These are phyloP conservation scores for Quercus agrifolia DNA, from an alignment of 306 rosid genomes.

Conservation along the genomic window DNA sequence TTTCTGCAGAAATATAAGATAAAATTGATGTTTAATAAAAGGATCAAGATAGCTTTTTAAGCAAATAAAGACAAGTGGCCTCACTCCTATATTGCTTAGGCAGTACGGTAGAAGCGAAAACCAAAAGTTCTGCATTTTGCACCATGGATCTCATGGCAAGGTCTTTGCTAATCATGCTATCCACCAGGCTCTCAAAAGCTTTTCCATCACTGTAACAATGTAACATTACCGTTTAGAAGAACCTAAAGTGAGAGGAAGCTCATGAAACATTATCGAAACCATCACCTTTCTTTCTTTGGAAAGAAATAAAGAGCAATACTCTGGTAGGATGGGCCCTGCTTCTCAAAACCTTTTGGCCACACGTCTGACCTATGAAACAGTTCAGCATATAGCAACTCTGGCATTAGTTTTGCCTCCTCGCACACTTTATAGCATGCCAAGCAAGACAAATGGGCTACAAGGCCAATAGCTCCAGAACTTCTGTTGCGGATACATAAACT, in stretches of 20 bases:
- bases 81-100: slow-evolving; percentile 52
- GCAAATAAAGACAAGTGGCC: slow-evolving; percentile 17
- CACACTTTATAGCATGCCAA: slow-evolving; percentile 56
- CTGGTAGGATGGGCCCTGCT: slow-evolving; percentile 41
- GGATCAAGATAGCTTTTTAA: not conserved
- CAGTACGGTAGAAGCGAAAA: slow-evolving; percentile 59
- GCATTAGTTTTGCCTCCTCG: slow-evolving; percentile 44
- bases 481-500: slow-evolving; percentile 33
- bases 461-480: slow-evolving; percentile 28
- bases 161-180: slow-evolving; percentile 37
- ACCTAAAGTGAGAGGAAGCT: slow-evolving; percentile 2
- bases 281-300: slow-evolving; percentile 57
- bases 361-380: slow-evolving; percentile 37
- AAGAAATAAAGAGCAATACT: slow-evolving; percentile 75
- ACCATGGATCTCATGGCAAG: slow-evolving; percentile 49
- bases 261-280: not conserved
- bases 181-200: slow-evolving; percentile 45
- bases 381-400: slow-evolving; percentile 39
- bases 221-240: not conserved
- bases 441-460: slow-evolving; percentile 65
- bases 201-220: slow-evolving; percentile 35
- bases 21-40: not conserved
- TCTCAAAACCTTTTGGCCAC: slow-evolving; percentile 72
- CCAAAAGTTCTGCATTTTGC: slow-evolving; percentile 56
- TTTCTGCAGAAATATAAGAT: slow-evolving; percentile 10